Evolutionary conservation across 2,329 filamentous ascomycete genomes (phyloP).

Genomic region (Colletotrichum tabaci): DNA sequence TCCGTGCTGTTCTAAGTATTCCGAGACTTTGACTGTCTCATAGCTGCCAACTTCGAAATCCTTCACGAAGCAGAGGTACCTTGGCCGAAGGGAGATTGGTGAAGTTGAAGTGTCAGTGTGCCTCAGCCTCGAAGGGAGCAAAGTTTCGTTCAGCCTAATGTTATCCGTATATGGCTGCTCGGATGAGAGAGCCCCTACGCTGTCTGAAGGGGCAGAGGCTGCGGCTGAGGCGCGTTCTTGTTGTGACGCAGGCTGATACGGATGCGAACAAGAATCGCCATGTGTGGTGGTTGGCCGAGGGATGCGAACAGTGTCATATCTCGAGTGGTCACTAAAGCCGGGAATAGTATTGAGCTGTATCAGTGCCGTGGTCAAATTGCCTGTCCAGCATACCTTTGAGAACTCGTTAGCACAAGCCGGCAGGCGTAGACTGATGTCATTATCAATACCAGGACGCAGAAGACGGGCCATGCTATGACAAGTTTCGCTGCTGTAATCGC

Average conservation of each 20-base stretch:
- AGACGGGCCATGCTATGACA: neutral
- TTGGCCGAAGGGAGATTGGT: constrained; percentile 23
- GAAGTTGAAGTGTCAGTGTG: neutral
- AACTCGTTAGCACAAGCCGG: neutral
- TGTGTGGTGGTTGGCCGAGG: neutral
- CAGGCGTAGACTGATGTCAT: neutral
- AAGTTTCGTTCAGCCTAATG: neutral
- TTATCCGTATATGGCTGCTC: neutral
- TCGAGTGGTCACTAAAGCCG: neutral
- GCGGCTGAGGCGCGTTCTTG: neutral
- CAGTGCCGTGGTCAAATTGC: neutral
- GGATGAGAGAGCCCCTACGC: neutral
- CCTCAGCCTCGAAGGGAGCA: neutral
- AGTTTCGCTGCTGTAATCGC: neutral
- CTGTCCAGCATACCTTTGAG: constrained; percentile 3
- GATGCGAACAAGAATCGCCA: neutral
- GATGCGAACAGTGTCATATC: constrained; percentile 1
- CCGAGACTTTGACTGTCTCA: constrained; percentile 46
- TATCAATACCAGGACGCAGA: constrained; percentile 4
- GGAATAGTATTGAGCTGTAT: neutral
- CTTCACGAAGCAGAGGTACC: constrained; percentile 47
- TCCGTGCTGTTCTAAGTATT: constrained; percentile 45
- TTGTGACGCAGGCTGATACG: neutral
- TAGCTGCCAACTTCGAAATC: constrained; percentile 39
- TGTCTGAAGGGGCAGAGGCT: neutral